These are phyloP conservation scores for Escallonia herrerae DNA, from an alignment of 129 eudicot genomes.

Conservation along the genomic window DNA sequence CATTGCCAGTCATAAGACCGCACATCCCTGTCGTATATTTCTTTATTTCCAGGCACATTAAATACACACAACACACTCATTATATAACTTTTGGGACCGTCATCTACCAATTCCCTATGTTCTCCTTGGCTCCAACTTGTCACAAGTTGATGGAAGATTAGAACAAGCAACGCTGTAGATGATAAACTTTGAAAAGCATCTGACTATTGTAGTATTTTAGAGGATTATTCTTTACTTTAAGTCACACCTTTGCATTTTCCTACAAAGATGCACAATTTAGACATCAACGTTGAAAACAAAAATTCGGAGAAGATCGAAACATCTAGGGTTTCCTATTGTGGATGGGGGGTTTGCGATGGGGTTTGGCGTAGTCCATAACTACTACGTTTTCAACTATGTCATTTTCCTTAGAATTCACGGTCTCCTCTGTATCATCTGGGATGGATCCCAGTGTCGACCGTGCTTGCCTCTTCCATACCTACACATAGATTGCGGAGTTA, in stretches of 20 bases:
- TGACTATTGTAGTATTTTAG: not conserved
- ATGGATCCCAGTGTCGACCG: constrained; percentile 43
- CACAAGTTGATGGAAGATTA: constrained; percentile 17
- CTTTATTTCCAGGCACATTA: constrained; percentile 24
- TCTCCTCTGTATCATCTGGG: constrained; percentile 36
- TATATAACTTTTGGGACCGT: constrained; percentile 28
- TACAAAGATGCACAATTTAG: not conserved
- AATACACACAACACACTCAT: constrained; percentile 6
- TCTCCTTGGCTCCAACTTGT: constrained; percentile 18
- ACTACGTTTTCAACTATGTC: constrained; percentile 49
- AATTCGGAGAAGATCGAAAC: not conserved
- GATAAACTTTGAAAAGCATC: too few species aligned
- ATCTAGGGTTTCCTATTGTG: constrained; percentile 59
- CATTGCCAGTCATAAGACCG: constrained; percentile 32
- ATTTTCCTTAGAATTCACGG: constrained; percentile 21
- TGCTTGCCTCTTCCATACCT: constrained; percentile 52
- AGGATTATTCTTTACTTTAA: not conserved
- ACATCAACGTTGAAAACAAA: not conserved
- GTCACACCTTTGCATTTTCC: not conserved
- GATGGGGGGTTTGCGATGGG: constrained; percentile 88
- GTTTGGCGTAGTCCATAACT: constrained; percentile 86
- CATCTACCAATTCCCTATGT: constrained; percentile 22
- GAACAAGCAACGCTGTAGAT: constrained; percentile 17
- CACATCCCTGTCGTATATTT: constrained; percentile 32
- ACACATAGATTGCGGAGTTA: not conserved